Percentiles rank a stretch among this genome's conserved stretches.
Conservation (phyloP, 345 rosid genomes). For the Rhizophora apiculata region DNA sequence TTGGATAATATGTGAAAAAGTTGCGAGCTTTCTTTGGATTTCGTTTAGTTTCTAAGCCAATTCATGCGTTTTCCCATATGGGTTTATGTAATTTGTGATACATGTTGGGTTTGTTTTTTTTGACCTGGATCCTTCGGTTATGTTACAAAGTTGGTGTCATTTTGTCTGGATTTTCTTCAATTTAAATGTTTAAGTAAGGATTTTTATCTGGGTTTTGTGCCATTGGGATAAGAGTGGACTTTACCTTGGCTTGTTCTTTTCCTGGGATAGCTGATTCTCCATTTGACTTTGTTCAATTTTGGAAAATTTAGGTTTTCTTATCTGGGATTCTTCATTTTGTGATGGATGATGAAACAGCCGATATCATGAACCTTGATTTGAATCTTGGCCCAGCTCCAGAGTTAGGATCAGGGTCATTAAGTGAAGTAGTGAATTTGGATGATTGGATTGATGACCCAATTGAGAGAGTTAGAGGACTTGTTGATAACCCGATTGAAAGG, state of each 20-base stretch:
- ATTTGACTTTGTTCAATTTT: conserved; percentile 7
- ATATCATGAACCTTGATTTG: conserved; percentile 94
- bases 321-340: conserved; percentile 21
- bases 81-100: conserved; percentile 5
- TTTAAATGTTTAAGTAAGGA: neutral
- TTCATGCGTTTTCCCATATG: neutral
- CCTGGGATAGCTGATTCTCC: neutral
- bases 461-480: conserved; percentile 37
- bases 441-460: conserved; percentile 53
- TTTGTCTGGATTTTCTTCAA: neutral
- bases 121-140: conserved; percentile 5
- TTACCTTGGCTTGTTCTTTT: neutral
- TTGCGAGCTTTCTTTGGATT: conserved; percentile 2
- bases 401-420: conserved; percentile 40
- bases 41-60: neutral
- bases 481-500: neutral
- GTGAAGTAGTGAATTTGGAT: conserved; percentile 54
- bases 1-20: neutral
- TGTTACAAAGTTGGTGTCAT: conserved; percentile 3
- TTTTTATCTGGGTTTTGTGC: conserved; percentile 15
- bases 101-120: neutral
- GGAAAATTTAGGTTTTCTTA: conserved; percentile 13
- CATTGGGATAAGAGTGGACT: neutral
- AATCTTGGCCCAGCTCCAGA: conserved; percentile 89
- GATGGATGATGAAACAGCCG: conserved; percentile 76